Percentiles rank a stretch among this genome's conserved stretches.
Evolutionary conservation across 1,284 basidiomycete genomes (phyloP).

Genomic region (Phylloporus sp.): DNA sequence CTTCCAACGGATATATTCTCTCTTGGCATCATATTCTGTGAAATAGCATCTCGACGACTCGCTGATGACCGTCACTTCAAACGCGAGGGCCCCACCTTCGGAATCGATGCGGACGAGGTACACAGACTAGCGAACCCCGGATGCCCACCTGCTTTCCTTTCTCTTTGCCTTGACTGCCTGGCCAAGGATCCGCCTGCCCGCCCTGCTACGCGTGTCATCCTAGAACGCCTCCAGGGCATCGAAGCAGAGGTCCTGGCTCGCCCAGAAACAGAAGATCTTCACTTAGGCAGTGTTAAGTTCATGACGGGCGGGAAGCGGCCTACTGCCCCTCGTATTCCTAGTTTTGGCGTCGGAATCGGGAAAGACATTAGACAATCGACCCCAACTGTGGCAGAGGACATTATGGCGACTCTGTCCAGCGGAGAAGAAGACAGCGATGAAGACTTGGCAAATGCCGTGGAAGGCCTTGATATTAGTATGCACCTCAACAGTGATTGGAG

Average conservation of each 20-base stretch:
- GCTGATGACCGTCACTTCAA: constrained; percentile 85
- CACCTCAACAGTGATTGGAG: constrained; percentile 56
- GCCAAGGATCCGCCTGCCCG: constrained; percentile 67
- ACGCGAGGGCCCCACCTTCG: constrained; percentile 78
- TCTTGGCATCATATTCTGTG: constrained; percentile 93
- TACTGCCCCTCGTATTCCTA: constrained; percentile 76
- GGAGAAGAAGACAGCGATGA: constrained; percentile 60
- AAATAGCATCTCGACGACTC: constrained; percentile 85
- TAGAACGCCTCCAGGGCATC: constrained; percentile 75
- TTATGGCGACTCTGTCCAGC: constrained; percentile 39
- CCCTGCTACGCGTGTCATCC: constrained; percentile 79
- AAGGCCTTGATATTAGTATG: constrained; percentile 52
- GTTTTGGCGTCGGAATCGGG: constrained; percentile 79
- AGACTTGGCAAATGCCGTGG: constrained; percentile 72
- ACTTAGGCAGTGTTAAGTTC: constrained; percentile 87
- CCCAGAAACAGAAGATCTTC: constrained; percentile 67
- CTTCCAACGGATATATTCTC: constrained; percentile 95
- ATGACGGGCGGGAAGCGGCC: constrained; percentile 67
- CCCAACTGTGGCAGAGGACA: constrained; percentile 26
- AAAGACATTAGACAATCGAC: constrained; percentile 51
- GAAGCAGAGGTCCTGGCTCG: constrained; percentile 82
- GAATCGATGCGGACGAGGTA: constrained; percentile 80
- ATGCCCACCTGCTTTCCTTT: constrained; percentile 80
- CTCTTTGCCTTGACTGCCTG: constrained; percentile 82
- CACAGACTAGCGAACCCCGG: constrained; percentile 68